Evolutionary conservation across 2,329 filamentous ascomycete genomes (phyloP), one percentile per base, ranked within the genome.

Genomic region (Botryotinia calthae): DNA sequence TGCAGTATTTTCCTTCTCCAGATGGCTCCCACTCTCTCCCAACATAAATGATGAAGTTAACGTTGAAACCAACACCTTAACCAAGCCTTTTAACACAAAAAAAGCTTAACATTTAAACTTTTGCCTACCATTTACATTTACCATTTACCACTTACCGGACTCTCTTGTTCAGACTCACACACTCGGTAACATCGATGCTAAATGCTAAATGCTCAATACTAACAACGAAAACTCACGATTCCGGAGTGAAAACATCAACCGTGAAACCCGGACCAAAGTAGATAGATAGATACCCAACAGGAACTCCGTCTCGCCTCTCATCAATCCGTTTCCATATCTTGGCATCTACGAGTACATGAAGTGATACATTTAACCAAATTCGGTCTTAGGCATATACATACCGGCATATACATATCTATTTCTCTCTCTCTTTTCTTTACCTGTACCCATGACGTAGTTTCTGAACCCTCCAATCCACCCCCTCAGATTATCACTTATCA

Each of bases 241-340:
- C 25, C 48, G 22, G 48, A n/a, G 14, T 51, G 25, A 6, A 51
- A 51, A 51, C 0, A 51, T 51, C 48, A n/a, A 16, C 10, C 6
- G 48, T 25, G 46, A 51, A 51, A 25, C 46, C 46, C 46, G 46
- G 46, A 51, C 22, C 1, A 51, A 51, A 51, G 2, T 51, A 12
- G 7, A 46, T 51, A 51, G 46, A 5, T 10, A 25, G 2, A 25
- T 6, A 25, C 10, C 1, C 25, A 51, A 51, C 48, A 51, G 12
- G 12, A 51, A n/a, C 48, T n/a, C 25, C 48, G 48, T 51, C 48
- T n/a, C n/a, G 14, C 48, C 25, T 51, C 48, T 2, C 48, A 51
- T n/a, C 48, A 14, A 51, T 51, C 25, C 44, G 42, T 66, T 66
- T 51, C 31, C 64, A 66, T 28, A 31, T 66, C 64, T 66, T 66